Evolutionary conservation across 331 rosid species (phyloP), one percentile per base, ranked within the genome.

Genomic region (Rhamnella rubrinervis): DNA sequence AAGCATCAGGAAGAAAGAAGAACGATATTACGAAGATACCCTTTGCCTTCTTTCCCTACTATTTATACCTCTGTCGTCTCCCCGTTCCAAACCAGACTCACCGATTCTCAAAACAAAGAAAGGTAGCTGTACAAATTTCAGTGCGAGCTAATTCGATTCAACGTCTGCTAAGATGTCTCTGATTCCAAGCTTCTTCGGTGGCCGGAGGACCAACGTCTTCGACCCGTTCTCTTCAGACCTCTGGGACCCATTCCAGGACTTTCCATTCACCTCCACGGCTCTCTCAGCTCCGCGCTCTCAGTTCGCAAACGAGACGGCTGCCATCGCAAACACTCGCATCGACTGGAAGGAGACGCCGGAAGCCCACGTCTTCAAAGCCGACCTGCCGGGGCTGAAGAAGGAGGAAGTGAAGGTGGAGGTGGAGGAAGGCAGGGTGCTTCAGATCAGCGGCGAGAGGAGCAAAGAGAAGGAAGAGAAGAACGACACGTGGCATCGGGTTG

Each of bases 301-400:
- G 6, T 15, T 46, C 3, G 59, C 19, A 1, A 12, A 17, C 10
- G 75, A 74, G 28, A 66, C 72, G 6, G 37, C 67, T 15, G 72
- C 78, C 7, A 25, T 74, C 38, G 78, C 78, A 4, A 66, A 58
- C 60, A 17, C 72, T 7, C 61, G 72, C 8, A 74, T 74, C 20
- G 67, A 74, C 55, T 74, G 78, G 78, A 74, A 59, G 53, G 78
- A 74, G 72, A 74, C 78, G 0, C 78, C 67, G 21, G 72, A 74
- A 58, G 78, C 72, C 0, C 78, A 74, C 66, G 57, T 74, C 16
- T 73, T 73, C 77, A 73, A 73, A 50, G 77, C 52, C n/a, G 71
- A 73, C 39, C 60, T 73, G 0, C 77, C 71, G 7, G 77, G 77
- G 26, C 58, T 72, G 26, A 72, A 55, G 35, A 72, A 72, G 58